These are phyloP conservation scores for Candida silvicultrix DNA, from an alignment of 805 yeast species.

Conservation along the genomic window DNA sequence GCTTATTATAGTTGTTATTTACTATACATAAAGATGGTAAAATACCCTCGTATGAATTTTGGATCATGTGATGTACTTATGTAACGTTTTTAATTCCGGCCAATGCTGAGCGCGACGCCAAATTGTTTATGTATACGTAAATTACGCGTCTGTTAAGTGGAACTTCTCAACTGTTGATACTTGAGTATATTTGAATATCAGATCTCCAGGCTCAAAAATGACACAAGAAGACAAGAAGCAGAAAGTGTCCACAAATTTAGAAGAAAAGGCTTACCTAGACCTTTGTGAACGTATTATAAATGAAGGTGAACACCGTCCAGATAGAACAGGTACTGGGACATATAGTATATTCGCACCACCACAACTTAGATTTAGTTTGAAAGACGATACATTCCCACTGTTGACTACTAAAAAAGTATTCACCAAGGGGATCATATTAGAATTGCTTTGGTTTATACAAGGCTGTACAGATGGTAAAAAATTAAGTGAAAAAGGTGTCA, in stretches of 20 bases:
- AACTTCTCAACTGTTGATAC: neutral
- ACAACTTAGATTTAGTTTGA: slow-evolving; percentile 76
- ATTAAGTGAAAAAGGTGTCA: slow-evolving; percentile 79
- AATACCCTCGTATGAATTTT: too few species aligned
- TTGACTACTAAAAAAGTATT: slow-evolving; percentile 92
- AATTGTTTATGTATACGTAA: neutral
- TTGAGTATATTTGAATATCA: too few species aligned
- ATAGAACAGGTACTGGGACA: slow-evolving; percentile 98
- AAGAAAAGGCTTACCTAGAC: slow-evolving; percentile 84
- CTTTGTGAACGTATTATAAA: slow-evolving; percentile 70
- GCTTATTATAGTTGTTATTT: too few species aligned
- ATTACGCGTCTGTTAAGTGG: neutral
- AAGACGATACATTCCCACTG: slow-evolving; percentile 73
- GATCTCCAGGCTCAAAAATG: too few species aligned
- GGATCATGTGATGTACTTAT: too few species aligned
- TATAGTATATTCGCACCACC: slow-evolving; percentile 91
- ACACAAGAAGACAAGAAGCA: slow-evolving; percentile 7
- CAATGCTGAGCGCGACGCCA: too few species aligned
- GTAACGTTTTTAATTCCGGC: too few species aligned
- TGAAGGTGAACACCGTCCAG: slow-evolving; percentile 88
- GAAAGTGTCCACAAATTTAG: slow-evolving; percentile 22
- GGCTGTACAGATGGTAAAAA: slow-evolving; percentile 87
- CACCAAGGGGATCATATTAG: slow-evolving; percentile 82
- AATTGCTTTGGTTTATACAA: slow-evolving; percentile 84
- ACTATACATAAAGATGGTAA: too few species aligned